Evolutionary conservation across 108 stramenopile species (phyloP), one percentile per base, ranked within the genome.

Genomic region (Seminavis robusta): DNA sequence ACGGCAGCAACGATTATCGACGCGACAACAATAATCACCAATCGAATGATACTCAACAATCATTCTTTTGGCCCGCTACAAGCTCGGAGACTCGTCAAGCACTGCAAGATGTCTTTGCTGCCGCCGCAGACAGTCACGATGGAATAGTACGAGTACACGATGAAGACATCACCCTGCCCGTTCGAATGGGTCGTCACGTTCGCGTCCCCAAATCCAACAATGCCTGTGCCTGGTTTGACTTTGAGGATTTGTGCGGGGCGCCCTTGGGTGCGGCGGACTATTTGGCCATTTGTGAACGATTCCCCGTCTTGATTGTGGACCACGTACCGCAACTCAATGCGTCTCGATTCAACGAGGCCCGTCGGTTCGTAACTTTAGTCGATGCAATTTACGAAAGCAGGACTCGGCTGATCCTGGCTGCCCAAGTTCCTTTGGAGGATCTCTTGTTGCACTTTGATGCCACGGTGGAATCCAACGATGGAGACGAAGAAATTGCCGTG

Each of bases 311-410:
- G 7, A 67, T 73, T 28, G 47, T 66, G 3, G 55, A 61, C 26
- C 13, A 52, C 11, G 50, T 69, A 24, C 60, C 77, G 19, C 46
- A 59, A 16, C 23, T 71, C 29, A 34, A 33, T 42, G 63, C 52
- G 4, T 24, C 57, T 33, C 21, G 13, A 15, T 71, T 71, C 54
- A 71, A 81, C 34, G 59, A 54, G 24, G 68, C 80, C 32, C 44
- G 79, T 5, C 69, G 84, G 17, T 82, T 86, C 56, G 70, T 84
- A 46, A 69, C 70, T 0, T 62, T 87, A 17, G 43, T 87, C 8
- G 86, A 87, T 66, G 69, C 76, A 45, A 13, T 76, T 28, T 87
- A 87, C 43, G 86, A 87, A 48, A 48, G 61, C n/a, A 47, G 40
- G 38, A 59, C 63, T 16, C 50, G 47, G 16, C 33, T 73, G 0